A percentile compares a stretch with the other conserved stretches of the same genome.
Conservation (phyloP, 1,284 basidiomycete species). For the Fomitopsis pinicola region DNA sequence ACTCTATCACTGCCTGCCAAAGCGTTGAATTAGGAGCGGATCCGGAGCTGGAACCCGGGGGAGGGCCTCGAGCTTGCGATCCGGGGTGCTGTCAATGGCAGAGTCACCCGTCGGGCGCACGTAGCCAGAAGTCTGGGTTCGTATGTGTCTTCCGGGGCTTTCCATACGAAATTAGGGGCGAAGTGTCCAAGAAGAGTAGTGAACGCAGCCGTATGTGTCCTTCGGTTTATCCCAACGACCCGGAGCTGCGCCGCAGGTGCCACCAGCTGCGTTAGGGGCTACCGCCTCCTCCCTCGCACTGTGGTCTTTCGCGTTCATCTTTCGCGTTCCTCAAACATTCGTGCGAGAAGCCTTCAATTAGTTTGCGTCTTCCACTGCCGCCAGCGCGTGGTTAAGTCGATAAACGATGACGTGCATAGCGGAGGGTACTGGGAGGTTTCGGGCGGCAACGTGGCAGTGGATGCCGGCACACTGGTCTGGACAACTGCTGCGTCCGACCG, state of each 20-base stretch:
- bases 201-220: neutral
- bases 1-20: neutral
- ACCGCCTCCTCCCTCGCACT: neutral
- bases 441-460: neutral
- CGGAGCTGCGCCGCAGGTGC: neutral
- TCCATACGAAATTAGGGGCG: neutral
- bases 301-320: neutral
- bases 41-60: neutral
- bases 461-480: neutral
- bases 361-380: neutral
- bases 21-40: neutral
- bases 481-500: neutral
- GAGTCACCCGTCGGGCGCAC: too few relatives aligned
- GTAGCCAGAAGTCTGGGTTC: neutral
- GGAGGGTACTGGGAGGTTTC: neutral
- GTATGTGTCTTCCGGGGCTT: neutral
- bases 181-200: neutral
- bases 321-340: neutral
- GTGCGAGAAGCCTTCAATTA: neutral
- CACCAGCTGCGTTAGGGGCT: neutral
- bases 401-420: neutral
- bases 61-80: neutral
- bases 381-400: neutral
- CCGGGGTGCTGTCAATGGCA: neutral
- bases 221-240: neutral